A percentile compares a stretch with the other conserved stretches of the same genome.
phyloP scores from a whole-genome alignment of 2,329 filamentous ascomycete species.

The Aspergillus chevalieri region DNA sequence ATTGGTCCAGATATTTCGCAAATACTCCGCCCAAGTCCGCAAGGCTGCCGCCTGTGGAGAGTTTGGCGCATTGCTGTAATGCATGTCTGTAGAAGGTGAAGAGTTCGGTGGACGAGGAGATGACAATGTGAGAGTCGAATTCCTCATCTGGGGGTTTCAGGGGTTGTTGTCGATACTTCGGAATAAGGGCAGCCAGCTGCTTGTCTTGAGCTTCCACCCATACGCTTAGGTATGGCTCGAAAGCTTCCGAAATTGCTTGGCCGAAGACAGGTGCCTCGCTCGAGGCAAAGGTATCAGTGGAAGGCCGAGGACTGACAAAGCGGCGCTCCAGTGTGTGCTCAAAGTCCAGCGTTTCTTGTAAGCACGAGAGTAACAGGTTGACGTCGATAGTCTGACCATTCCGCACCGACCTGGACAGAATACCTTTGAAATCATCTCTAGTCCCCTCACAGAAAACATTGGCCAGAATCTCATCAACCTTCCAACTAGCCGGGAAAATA shows the following conservation, averaged over 20 bases:
- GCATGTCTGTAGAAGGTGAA: slow-evolving; percentile 96
- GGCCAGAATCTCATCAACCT: slow-evolving; percentile 80
- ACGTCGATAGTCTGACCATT: slow-evolving; percentile 79
- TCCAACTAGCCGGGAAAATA: slow-evolving; percentile 84
- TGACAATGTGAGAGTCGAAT: slow-evolving; percentile 82
- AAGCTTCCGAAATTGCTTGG: slow-evolving; percentile 89
- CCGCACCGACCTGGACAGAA: slow-evolving; percentile 81
- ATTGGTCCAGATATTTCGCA: slow-evolving; percentile 90
- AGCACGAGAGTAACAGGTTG: slow-evolving; percentile 75
- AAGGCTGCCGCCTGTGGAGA: slow-evolving; percentile 83
- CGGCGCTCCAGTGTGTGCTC: slow-evolving; percentile 83
- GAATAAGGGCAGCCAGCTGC: slow-evolving; percentile 75
- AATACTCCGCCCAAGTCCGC: slow-evolving; percentile 79
- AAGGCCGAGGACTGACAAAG: slow-evolving; percentile 66
- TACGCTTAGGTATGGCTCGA: slow-evolving; percentile 91
- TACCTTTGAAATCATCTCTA: slow-evolving; percentile 88
- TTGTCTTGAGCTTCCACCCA: slow-evolving; percentile 97
- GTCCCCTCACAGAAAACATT: slow-evolving; percentile 95
- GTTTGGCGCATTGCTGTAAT: slow-evolving; percentile 87
- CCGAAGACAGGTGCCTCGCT: slow-evolving; percentile 73
- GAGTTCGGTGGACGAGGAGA: slow-evolving; percentile 87
- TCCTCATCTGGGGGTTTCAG: slow-evolving; percentile 80
- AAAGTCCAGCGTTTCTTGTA: slow-evolving; percentile 95
- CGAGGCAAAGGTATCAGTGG: slow-evolving; percentile 83
- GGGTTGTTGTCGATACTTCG: slow-evolving; percentile 77